Conservation (phyloP, 805 yeast genomes). For the Zygosaccharomyces gambellarensis region DNA sequence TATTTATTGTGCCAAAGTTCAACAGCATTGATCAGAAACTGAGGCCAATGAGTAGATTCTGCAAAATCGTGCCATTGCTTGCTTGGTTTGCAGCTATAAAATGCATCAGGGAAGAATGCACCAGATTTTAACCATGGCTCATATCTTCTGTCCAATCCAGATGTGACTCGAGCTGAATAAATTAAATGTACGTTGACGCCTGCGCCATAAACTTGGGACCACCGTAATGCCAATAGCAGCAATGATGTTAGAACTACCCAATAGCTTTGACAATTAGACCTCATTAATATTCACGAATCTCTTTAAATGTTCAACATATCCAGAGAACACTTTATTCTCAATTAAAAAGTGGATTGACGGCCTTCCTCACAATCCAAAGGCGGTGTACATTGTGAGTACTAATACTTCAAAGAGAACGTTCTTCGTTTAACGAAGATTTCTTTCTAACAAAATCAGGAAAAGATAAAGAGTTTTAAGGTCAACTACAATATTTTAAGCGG, state of each 20-base stretch:
- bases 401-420: background rate
- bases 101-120: slow-evolving; percentile 65
- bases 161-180: slow-evolving; percentile 22
- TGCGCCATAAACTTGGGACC: slow-evolving; percentile 11
- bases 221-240: background rate
- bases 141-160: slow-evolving; percentile 32
- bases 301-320: background rate
- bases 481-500: background rate
- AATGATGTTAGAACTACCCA: background rate
- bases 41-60: slow-evolving; percentile 69
- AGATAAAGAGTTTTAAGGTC: background rate
- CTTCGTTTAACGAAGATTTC: background rate
- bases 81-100: slow-evolving; percentile 54
- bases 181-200: slow-evolving; percentile 26
- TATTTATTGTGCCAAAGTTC: slow-evolving; percentile 38
- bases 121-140: slow-evolving; percentile 47
- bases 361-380: background rate
- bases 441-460: background rate
- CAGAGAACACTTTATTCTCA: background rate
- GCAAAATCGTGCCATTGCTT: slow-evolving; percentile 41
- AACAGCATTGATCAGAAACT: slow-evolving; percentile 48
- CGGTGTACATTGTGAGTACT: background rate
- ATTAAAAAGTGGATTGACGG: background rate
- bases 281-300: background rate
- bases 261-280: background rate